These are phyloP conservation scores for Sclerotinia trifoliorum DNA, from an alignment of 2,329 filamentous ascomycete genomes.

Conservation along the genomic window DNA sequence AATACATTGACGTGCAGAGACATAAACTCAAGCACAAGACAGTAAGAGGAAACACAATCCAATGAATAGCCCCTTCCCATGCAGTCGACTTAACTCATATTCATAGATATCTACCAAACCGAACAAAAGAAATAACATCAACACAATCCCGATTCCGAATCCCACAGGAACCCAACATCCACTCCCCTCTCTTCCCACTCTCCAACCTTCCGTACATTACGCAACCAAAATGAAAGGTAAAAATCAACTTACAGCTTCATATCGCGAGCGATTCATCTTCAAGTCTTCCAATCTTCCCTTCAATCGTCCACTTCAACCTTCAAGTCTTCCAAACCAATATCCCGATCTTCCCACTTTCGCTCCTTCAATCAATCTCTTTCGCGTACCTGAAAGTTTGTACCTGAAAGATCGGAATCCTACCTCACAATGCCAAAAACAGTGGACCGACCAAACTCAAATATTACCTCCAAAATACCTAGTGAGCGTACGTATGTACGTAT, in stretches of 20 bases:
- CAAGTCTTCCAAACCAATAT: background rate
- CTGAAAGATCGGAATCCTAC: too few species aligned
- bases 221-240: background rate
- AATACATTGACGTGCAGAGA: background rate
- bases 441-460: background rate
- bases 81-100: too few species aligned
- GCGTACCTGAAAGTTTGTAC: background rate
- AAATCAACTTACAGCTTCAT: constrained; percentile 31
- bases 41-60: background rate
- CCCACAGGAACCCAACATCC: too few species aligned
- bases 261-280: constrained; percentile 33
- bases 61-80: too few species aligned
- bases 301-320: too few species aligned
- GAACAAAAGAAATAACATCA: too few species aligned
- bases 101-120: too few species aligned
- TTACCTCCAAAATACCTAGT: background rate
- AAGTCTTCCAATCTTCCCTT: background rate
- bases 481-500: too few species aligned
- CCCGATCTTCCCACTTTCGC: background rate
- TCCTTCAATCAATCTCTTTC: background rate
- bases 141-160: background rate
- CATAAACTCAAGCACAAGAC: background rate
- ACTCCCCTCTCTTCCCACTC: background rate
- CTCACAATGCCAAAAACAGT: too few species aligned
- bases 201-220: too few species aligned